Base-by-base conservation (phyloP, 2,329 filamentous ascomycete genomes). In the Helotiales sp. region DNA sequence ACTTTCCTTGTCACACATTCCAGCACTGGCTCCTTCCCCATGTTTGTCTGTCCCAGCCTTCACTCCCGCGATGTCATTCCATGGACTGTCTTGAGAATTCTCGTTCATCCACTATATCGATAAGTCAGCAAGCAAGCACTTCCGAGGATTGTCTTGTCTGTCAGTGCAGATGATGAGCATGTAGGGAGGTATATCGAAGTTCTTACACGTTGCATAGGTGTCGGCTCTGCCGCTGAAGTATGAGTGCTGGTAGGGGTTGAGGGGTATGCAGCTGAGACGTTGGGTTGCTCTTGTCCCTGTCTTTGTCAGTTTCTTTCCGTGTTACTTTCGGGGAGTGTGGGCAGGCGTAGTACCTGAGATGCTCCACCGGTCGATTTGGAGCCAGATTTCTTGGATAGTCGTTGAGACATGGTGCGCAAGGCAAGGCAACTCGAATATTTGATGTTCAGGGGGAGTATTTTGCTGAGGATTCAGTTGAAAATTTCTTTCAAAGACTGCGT, bases 21-120 rank as follows among this genome's bases (percentile, higher is more conserved):
- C 52, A 55, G 3, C 3, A 34, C 15, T 6, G n/a, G 6, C n/a
- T 4, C n/a, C 52, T 24, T 55, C 30, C n/a, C 28, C 52, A 37
- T 37, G 22, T 15, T n/a, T 55, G 8, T 37, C 30, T 10, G 3
- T 37, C 52, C 52, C n/a, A 37, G 37, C 30, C 17, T 15, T 17
- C n/a, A 61, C 57, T 13, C 32, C 63, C 11, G 47, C 43, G n/a
- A 61, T 43, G 11, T 50, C 22, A 26, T 61, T 61, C 63, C 63
- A 65, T 15, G 57, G 47, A 26, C 63, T 45, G 15, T 65, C 55
- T 45, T 17, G 45, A 10, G 30, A n/a, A 34, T 45, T 61, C 34
- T 65, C 63, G 15, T 60, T 59, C 34, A 47, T 40, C 63, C 63
- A 65, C 34, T 58, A 22, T n/a, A 22, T 60, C 20, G 20, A 54